A percentile compares a stretch with the other conserved stretches of the same genome.
phyloP scores from a whole-genome alignment of 2,329 filamentous ascomycete genomes.

The Ophiosphaerella narmari region DNA sequence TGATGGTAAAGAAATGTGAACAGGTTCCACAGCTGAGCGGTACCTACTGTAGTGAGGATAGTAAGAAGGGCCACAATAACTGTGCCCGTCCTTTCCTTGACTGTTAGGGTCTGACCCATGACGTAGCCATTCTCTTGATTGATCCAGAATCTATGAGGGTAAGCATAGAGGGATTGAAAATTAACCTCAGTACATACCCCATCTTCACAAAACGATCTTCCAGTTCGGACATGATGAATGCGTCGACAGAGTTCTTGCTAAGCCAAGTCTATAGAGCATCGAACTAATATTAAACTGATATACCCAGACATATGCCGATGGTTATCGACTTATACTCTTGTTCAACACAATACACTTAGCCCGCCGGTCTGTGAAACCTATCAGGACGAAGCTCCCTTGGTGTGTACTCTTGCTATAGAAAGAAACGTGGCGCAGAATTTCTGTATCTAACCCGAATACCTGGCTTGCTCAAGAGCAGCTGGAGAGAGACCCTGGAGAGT shows the following conservation, averaged over 20 bases:
- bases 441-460: too few species aligned
- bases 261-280: background rate
- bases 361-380: too few species aligned
- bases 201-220: conserved; percentile 4
- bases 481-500: too few species aligned
- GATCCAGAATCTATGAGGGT: conserved; percentile 4
- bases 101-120: conserved; percentile 25
- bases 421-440: too few species aligned
- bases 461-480: too few species aligned
- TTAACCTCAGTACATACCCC: background rate
- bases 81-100: conserved; percentile 17
- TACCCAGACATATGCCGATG: too few species aligned
- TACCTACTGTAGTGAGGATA: conserved; percentile 11
- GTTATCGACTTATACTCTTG: too few species aligned
- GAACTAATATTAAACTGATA: background rate
- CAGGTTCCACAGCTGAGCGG: conserved; percentile 21
- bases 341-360: too few species aligned
- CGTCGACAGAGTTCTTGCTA: background rate
- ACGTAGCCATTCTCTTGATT: conserved; percentile 11
- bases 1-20: conserved; percentile 22
- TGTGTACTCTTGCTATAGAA: too few species aligned
- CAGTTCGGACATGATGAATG: conserved; percentile 2
- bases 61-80: conserved; percentile 25
- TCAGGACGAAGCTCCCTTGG: too few species aligned
- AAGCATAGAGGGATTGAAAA: background rate